phyloP scores from a whole-genome alignment of 306 rosid species.

The Casuarina glauca region DNA sequence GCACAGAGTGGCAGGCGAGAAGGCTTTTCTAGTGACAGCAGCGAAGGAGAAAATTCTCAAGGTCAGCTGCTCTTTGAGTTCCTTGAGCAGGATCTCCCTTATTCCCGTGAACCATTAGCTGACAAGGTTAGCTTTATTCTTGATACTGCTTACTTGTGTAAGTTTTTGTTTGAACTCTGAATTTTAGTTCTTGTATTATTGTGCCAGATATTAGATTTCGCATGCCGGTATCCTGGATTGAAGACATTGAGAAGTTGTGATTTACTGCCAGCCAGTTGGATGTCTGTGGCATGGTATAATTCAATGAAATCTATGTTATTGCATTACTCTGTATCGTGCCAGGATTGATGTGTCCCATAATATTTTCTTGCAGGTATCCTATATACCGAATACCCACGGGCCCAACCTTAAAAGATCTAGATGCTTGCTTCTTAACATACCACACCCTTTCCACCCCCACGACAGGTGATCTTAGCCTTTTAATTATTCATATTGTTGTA shows the following conservation, averaged over 20 bases:
- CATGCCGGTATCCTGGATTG: constrained; percentile 56
- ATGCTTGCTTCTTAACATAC: constrained; percentile 89
- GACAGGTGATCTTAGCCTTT: constrained; percentile 55
- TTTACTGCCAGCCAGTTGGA: constrained; percentile 78
- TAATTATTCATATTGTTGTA: background rate
- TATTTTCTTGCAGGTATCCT: constrained; percentile 72
- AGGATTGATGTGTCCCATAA: constrained; percentile 31
- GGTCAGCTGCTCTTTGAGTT: constrained; percentile 66
- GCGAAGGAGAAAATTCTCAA: constrained; percentile 55
- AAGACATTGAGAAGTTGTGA: constrained; percentile 86
- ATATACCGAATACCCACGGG: constrained; percentile 91
- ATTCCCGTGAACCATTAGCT: constrained; percentile 79
- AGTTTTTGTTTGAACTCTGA: constrained; percentile 14
- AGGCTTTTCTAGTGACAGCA: constrained; percentile 70
- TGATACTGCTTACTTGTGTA: background rate
- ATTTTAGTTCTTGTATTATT: constrained; percentile 28
- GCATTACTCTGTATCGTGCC: constrained; percentile 17
- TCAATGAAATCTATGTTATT: constrained; percentile 19
- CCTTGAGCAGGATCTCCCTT: constrained; percentile 76
- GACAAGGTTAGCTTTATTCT: constrained; percentile 63
- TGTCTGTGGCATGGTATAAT: constrained; percentile 87
- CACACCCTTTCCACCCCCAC: constrained; percentile 72
- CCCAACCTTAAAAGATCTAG: constrained; percentile 83
- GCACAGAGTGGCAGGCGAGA: constrained; percentile 40
- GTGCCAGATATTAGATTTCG: constrained; percentile 78